These are phyloP conservation scores for Auricularia sp. DNA, from an alignment of 768 basidiomycete genomes.

Conservation along the genomic window DNA sequence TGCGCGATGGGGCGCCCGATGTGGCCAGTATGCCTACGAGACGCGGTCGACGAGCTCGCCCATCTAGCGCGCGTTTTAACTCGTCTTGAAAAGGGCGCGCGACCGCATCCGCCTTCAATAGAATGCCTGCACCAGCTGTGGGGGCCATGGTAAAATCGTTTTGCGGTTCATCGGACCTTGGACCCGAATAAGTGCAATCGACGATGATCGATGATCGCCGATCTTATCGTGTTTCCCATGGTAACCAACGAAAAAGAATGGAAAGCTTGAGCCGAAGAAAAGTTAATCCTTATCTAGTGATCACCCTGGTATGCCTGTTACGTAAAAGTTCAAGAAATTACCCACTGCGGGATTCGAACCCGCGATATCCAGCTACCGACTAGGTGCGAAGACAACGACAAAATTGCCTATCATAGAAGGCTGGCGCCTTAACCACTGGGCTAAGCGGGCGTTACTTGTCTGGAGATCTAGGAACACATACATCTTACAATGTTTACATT, in stretches of 20 bases:
- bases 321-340: no score
- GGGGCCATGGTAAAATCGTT: slow-evolving; percentile 1
- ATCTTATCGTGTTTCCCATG: neutral
- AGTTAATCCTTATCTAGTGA: no score
- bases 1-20: slow-evolving; percentile 63
- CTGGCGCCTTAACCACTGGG: neutral
- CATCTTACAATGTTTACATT: no score
- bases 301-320: no score
- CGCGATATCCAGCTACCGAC: neutral
- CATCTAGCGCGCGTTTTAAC: slow-evolving; percentile 39
- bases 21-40: slow-evolving; percentile 90
- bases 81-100: slow-evolving; percentile 62
- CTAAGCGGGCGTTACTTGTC: neutral
- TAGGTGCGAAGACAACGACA: no score
- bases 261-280: neutral
- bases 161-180: neutral
- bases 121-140: slow-evolving; percentile 30
- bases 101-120: slow-evolving; percentile 71
- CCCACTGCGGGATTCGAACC: neutral
- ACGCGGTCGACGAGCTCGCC: slow-evolving; percentile 42
- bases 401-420: neutral
- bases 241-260: neutral
- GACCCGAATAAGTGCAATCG: neutral
- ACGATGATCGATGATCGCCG: neutral
- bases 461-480: no score